These are phyloP conservation scores for Ilyonectria sp. DNA, from an alignment of 2,329 filamentous ascomycete species.

Conservation along the genomic window DNA sequence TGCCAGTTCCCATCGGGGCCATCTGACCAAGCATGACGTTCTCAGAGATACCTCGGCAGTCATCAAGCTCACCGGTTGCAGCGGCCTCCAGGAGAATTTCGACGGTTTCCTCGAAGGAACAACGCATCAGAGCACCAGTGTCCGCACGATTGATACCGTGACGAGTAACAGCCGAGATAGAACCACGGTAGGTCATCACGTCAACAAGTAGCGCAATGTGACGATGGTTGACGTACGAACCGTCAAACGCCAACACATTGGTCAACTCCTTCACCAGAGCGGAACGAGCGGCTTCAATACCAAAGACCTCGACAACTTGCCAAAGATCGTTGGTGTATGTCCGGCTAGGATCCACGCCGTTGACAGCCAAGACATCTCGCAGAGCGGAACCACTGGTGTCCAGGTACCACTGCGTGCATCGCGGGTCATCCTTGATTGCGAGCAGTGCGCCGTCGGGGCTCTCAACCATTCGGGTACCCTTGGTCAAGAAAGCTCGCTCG, in stretches of 20 bases:
- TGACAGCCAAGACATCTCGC: slow-evolving; percentile 85
- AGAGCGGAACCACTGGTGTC: slow-evolving; percentile 94
- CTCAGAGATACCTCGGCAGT: slow-evolving; percentile 98
- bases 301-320: slow-evolving; percentile 94
- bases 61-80: slow-evolving; percentile 93
- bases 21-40: slow-evolving; percentile 99
- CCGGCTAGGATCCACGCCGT: slow-evolving; percentile 87
- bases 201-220: slow-evolving; percentile 96
- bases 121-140: slow-evolving; percentile 98
- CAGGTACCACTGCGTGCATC: slow-evolving; percentile 94
- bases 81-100: slow-evolving; percentile 98
- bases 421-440: slow-evolving; percentile 79
- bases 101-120: slow-evolving; percentile 99
- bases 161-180: slow-evolving; percentile 95
- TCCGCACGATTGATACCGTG: slow-evolving; percentile 99
- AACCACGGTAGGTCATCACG: slow-evolving; percentile 96
- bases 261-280: slow-evolving; percentile 91
- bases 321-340: slow-evolving; percentile 97
- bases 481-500: slow-evolving; percentile 93
- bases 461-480: slow-evolving; percentile 78
- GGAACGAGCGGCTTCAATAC: slow-evolving; percentile 93
- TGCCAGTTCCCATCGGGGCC: slow-evolving; percentile 96
- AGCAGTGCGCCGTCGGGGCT: slow-evolving; percentile 80
- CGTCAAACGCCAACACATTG: slow-evolving; percentile 95
- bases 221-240: slow-evolving; percentile 99